These are phyloP conservation scores for Coriolopsis trogii DNA, from an alignment of 1,284 basidiomycete species.

Conservation along the genomic window DNA sequence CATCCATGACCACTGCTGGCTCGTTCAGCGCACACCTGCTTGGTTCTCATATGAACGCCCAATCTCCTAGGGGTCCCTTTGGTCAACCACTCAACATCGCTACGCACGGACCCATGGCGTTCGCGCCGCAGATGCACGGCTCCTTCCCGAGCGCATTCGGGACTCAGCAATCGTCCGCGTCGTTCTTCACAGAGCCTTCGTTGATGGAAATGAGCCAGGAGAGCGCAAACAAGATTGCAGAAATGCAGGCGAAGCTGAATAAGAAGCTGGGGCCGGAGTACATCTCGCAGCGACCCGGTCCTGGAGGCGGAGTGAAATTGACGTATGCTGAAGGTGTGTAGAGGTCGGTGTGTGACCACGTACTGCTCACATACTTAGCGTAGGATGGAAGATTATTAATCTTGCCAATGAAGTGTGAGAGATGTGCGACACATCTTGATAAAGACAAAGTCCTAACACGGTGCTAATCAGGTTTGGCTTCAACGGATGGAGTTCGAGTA, in stretches of 20 bases:
- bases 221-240: slow-evolving; percentile 66
- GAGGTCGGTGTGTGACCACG: not conserved
- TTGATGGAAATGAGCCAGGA: slow-evolving; percentile 54
- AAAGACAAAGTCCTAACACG: not conserved
- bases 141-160: slow-evolving; percentile 23
- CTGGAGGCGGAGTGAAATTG: slow-evolving; percentile 83
- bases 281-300: slow-evolving; percentile 88
- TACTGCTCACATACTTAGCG: not conserved
- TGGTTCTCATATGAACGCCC: slow-evolving; percentile 40
- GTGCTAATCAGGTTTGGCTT: slow-evolving; percentile 69
- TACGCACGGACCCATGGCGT: slow-evolving; percentile 58
- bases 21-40: slow-evolving; percentile 53
- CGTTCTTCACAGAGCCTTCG: slow-evolving; percentile 31
- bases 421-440: too few species aligned
- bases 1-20: slow-evolving; percentile 43
- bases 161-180: slow-evolving; percentile 15
- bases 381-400: slow-evolving; percentile 92
- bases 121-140: slow-evolving; percentile 60
- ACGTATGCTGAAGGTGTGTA: slow-evolving; percentile 83
- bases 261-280: slow-evolving; percentile 94
- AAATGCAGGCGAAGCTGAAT: slow-evolving; percentile 82
- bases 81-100: slow-evolving; percentile 40
- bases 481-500: slow-evolving; percentile 94
- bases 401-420: slow-evolving; percentile 91
- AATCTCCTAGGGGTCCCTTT: slow-evolving; percentile 35